These are phyloP conservation scores for Prunus mume DNA, from an alignment of 306 rosid species.

Conservation along the genomic window DNA sequence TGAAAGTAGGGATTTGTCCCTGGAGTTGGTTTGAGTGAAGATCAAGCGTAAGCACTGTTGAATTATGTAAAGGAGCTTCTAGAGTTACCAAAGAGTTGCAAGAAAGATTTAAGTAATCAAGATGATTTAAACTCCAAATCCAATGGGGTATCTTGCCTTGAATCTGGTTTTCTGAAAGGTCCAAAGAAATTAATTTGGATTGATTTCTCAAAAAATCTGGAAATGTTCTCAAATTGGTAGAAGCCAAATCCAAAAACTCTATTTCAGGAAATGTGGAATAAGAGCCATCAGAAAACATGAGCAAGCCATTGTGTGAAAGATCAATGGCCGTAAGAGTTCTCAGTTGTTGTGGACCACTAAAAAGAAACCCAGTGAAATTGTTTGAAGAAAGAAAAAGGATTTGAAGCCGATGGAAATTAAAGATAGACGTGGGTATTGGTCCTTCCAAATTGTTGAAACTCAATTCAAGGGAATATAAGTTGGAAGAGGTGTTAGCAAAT, in stretches of 20 bases:
- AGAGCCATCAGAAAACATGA: background rate
- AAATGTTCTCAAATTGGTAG: background rate
- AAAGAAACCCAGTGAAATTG: background rate
- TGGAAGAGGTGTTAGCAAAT: constrained; percentile 5
- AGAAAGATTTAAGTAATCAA: constrained; percentile 6
- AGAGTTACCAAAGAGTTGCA: background rate
- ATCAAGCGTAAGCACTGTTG: background rate
- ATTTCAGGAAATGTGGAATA: background rate
- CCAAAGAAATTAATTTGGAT: background rate
- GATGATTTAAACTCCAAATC: background rate
- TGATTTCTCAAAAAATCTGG: background rate
- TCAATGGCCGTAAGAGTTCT: too few relatives aligned
- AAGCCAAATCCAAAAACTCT: background rate
- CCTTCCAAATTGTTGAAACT: constrained; percentile 45
- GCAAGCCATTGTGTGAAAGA: background rate
- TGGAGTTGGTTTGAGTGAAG: background rate
- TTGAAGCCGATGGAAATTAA: constrained; percentile 12
- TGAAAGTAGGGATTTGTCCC: constrained; percentile 11
- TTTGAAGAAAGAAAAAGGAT: background rate
- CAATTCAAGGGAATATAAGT: constrained; percentile 31
- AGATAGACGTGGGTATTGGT: constrained; percentile 22
- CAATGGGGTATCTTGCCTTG: constrained; percentile 14
- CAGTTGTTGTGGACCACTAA: background rate
- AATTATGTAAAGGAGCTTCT: background rate
- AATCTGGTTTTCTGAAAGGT: constrained; percentile 32